Evolutionary conservation across 2,329 filamentous ascomycete genomes (phyloP).

Genomic region (Penicillium hesseltinei): DNA sequence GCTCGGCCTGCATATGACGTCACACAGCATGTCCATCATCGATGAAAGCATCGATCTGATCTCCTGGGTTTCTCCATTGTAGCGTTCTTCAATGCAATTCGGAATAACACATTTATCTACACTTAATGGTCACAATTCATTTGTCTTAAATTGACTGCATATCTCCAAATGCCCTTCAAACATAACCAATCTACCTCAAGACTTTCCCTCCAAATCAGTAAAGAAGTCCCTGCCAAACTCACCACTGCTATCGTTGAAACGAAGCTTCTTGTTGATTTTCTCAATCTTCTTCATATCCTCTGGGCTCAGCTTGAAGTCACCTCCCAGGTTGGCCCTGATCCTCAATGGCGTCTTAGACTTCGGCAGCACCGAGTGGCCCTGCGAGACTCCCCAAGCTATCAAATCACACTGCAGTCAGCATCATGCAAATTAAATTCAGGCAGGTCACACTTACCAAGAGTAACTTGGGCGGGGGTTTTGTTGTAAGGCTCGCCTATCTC

Average conservation of each 20-base stretch:
- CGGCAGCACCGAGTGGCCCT: conserved; percentile 53
- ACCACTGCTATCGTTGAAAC: conserved; percentile 60
- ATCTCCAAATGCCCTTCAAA: not conserved
- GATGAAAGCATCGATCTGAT: not conserved
- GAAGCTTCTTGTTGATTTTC: conserved; percentile 57
- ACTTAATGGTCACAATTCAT: no score
- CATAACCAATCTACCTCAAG: not conserved
- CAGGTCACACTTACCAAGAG: conserved; percentile 40
- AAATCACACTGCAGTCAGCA: not conserved
- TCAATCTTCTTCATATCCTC: conserved; percentile 59
- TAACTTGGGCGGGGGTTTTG: conserved; percentile 53
- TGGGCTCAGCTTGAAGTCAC: conserved; percentile 58
- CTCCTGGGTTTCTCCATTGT: not conserved
- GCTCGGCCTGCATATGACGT: not conserved
- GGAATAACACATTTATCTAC: not conserved
- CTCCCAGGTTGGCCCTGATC: conserved; percentile 46
- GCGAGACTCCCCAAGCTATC: conserved; percentile 54
- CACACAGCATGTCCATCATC: not conserved
- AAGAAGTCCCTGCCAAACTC: conserved; percentile 61
- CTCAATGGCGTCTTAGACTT: conserved; percentile 50
- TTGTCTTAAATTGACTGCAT: not conserved
- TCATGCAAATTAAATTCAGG: not conserved
- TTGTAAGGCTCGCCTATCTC: conserved; percentile 54
- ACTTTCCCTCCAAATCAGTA: conserved; percentile 58
- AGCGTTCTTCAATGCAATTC: not conserved